Evolutionary conservation across 164 flowering plant species (phyloP).

Genomic region (Akebia trifoliata): DNA sequence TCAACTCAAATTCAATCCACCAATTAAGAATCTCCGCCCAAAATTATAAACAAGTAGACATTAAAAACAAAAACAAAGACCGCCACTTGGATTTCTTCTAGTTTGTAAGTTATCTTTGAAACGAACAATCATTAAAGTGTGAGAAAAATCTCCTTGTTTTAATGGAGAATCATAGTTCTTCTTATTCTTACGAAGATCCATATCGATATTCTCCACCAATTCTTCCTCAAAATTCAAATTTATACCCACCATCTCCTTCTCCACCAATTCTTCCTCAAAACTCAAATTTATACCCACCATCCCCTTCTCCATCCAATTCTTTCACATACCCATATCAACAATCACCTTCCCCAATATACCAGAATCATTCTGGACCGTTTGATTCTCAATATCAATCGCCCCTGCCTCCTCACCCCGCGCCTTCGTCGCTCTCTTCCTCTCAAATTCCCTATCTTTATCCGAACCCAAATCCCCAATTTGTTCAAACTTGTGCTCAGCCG

Average conservation of each 20-base stretch:
- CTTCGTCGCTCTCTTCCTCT: constrained; percentile 9
- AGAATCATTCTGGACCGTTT: constrained; percentile 15
- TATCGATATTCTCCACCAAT: too few species aligned
- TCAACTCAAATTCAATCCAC: neutral
- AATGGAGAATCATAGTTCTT: too few species aligned
- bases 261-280: too few species aligned
- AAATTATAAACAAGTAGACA: neutral
- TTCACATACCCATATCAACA: constrained; percentile 1
- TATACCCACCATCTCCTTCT: constrained; percentile 17
- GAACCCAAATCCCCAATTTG: constrained; percentile 7
- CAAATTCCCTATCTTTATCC: constrained; percentile 11
- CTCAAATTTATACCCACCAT: constrained; percentile 12
- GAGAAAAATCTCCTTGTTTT: too few species aligned
- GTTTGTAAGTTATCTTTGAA: too few species aligned
- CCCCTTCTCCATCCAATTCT: constrained; percentile 10
- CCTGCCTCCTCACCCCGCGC: constrained; percentile 10
- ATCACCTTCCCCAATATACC: constrained; percentile 3
- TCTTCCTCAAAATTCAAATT: constrained; percentile 1
- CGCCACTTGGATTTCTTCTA: constrained; percentile 19
- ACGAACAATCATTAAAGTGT: too few species aligned
- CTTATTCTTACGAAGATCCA: too few species aligned
- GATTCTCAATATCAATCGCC: constrained; percentile 11
- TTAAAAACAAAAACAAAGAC: constrained; percentile 22
- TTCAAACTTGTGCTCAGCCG: constrained; percentile 24
- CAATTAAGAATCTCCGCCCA: neutral